phyloP scores from a whole-genome alignment of 225 moss, liverwort and hornwort genomes.

The Straminergon stramineum region DNA sequence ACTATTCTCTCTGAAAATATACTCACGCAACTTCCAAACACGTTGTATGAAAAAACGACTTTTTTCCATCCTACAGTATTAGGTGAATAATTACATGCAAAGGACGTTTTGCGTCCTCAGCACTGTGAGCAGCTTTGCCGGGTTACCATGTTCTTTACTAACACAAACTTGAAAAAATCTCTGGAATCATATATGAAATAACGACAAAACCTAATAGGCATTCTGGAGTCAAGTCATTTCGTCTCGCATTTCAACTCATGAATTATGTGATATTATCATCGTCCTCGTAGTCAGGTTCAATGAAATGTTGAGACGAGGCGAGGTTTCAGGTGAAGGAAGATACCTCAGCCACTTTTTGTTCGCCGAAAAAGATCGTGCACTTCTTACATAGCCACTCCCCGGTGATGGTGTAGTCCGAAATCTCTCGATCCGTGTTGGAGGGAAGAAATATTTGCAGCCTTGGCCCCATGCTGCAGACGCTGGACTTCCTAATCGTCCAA shows the following conservation, averaged over 20 bases:
- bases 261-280: not conserved
- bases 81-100: too few relatives aligned
- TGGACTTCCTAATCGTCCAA: slow-evolving; percentile 2
- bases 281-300: not conserved
- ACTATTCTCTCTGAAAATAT: too few relatives aligned
- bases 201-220: too few relatives aligned
- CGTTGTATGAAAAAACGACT: too few relatives aligned
- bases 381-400: slow-evolving; percentile 18
- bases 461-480: not conserved
- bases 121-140: too few relatives aligned
- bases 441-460: slow-evolving; percentile 6
- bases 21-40: too few relatives aligned
- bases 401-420: slow-evolving; percentile 17
- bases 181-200: not conserved
- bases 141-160: not conserved
- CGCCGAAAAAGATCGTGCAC: slow-evolving; percentile 9
- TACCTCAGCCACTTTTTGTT: slow-evolving; percentile 28
- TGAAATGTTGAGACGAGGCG: not conserved
- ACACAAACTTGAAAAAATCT: not conserved
- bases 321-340: not conserved
- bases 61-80: too few relatives aligned
- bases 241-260: not conserved
- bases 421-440: not conserved
- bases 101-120: too few relatives aligned
- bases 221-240: not conserved